Evolutionary conservation across 768 basidiomycete species (phyloP).

Genomic region (Stropharia rugosoannulata): DNA sequence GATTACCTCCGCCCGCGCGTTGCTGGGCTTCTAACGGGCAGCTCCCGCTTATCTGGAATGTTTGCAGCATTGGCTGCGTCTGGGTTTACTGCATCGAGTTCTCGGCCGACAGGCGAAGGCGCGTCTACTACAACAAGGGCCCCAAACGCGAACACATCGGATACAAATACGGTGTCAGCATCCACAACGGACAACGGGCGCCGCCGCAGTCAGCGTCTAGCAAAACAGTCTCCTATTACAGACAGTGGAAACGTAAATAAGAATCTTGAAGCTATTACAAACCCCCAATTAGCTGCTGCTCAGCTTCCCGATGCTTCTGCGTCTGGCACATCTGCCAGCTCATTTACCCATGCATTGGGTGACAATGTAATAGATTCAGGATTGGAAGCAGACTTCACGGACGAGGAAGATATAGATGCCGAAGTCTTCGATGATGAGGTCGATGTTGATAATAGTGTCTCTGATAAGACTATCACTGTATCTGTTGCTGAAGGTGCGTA

Average conservation of each 20-base stretch:
- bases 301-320: constrained; percentile 7
- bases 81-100: constrained; percentile 57
- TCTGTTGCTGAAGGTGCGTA: constrained; percentile 73
- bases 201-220: constrained; percentile 82
- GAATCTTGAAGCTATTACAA: constrained; percentile 6
- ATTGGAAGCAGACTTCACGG: constrained; percentile 73
- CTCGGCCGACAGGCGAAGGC: constrained; percentile 36
- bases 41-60: constrained; percentile 80
- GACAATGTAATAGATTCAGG: constrained; percentile 66
- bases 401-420: constrained; percentile 86
- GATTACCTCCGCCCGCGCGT: constrained; percentile 94
- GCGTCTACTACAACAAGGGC: constrained; percentile 28
- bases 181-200: constrained; percentile 48
- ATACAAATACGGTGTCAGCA: constrained; percentile 28
- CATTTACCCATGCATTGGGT: constrained; percentile 45
- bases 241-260: constrained; percentile 14
- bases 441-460: constrained; percentile 64
- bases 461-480: constrained; percentile 86
- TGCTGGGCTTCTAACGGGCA: constrained; percentile 61
- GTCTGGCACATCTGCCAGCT: constrained; percentile 10
- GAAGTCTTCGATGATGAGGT: constrained; percentile 90
- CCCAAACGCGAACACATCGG: constrained; percentile 22
- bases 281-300: constrained; percentile 5
- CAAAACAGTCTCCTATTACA: constrained; percentile 43
- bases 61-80: constrained; percentile 86